A percentile compares a stretch with the other conserved stretches of the same genome.
These are phyloP conservation scores for Rutidosis leptorrhynchoides DNA, from an alignment of 129 eudicot species.

Conservation along the genomic window DNA sequence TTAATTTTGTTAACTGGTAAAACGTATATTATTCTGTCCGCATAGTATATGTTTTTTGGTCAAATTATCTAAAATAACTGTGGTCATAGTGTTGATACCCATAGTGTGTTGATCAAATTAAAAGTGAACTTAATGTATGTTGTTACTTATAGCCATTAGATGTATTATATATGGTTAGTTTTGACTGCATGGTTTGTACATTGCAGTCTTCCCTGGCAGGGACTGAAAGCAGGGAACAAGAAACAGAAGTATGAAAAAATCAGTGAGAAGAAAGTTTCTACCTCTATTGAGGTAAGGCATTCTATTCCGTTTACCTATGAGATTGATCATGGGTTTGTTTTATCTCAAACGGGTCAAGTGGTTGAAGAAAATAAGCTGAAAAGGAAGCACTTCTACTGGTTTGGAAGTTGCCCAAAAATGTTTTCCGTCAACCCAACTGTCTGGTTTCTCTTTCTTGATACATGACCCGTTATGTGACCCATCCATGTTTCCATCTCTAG, in stretches of 20 bases:
- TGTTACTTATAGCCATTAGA: background rate
- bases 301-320: background rate
- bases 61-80: background rate
- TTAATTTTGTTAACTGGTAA: background rate
- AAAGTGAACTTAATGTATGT: background rate
- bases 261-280: conserved; percentile 86
- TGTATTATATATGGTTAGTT: conserved; percentile 6
- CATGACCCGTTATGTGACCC: background rate
- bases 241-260: conserved; percentile 93
- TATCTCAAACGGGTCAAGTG: background rate
- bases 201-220: conserved; percentile 97
- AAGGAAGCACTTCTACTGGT: background rate
- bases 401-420: background rate
- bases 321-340: background rate
- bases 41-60: no score
- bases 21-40: background rate
- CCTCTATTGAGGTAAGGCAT: conserved; percentile 82
- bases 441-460: background rate
- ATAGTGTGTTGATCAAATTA: background rate
- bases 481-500: background rate
- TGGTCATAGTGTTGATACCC: background rate
- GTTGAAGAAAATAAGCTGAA: background rate
- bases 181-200: conserved; percentile 18
- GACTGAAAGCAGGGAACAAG: conserved; percentile 94
- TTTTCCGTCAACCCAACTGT: background rate